Conservation (phyloP, 306 rosid genomes). For the Trifolium subterraneum region DNA sequence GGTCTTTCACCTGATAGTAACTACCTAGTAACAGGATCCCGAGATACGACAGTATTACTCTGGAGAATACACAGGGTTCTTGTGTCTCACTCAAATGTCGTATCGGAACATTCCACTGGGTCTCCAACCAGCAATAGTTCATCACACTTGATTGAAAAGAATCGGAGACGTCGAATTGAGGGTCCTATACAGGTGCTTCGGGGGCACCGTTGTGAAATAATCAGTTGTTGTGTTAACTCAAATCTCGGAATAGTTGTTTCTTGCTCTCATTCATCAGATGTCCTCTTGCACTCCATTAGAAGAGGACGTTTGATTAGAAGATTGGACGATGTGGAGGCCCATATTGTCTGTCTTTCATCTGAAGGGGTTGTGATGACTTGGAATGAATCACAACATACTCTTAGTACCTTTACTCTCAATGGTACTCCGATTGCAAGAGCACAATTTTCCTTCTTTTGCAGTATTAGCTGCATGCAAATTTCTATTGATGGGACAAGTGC, state of each 20-base stretch:
- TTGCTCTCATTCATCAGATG: conserved; percentile 81
- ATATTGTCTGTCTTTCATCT: conserved; percentile 81
- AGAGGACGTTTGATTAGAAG: conserved; percentile 88
- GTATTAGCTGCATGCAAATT: conserved; percentile 83
- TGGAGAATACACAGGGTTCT: conserved; percentile 86
- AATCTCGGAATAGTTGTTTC: conserved; percentile 94
- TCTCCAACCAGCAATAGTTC: conserved; percentile 62
- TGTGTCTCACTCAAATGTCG: conserved; percentile 62
- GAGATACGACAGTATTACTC: conserved; percentile 81
- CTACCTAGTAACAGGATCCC: conserved; percentile 93
- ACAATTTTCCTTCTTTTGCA: conserved; percentile 64
- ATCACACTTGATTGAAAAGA: conserved; percentile 63
- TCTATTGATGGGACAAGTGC: conserved; percentile 88
- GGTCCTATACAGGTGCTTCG: conserved; percentile 93
- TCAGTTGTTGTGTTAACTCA: conserved; percentile 88
- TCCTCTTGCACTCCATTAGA: conserved; percentile 84
- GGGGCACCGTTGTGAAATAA: conserved; percentile 82
- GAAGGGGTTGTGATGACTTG: conserved; percentile 89
- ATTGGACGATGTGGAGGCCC: conserved; percentile 81
- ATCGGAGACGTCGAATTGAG: conserved; percentile 69
- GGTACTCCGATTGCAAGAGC: conserved; percentile 72
- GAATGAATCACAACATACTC: conserved; percentile 73
- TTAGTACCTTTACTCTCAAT: conserved; percentile 81
- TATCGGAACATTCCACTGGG: conserved; percentile 64
- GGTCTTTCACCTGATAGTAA: conserved; percentile 84